These are phyloP conservation scores for Diaporthe batatas DNA, from an alignment of 2,329 filamentous ascomycete genomes.

Conservation along the genomic window DNA sequence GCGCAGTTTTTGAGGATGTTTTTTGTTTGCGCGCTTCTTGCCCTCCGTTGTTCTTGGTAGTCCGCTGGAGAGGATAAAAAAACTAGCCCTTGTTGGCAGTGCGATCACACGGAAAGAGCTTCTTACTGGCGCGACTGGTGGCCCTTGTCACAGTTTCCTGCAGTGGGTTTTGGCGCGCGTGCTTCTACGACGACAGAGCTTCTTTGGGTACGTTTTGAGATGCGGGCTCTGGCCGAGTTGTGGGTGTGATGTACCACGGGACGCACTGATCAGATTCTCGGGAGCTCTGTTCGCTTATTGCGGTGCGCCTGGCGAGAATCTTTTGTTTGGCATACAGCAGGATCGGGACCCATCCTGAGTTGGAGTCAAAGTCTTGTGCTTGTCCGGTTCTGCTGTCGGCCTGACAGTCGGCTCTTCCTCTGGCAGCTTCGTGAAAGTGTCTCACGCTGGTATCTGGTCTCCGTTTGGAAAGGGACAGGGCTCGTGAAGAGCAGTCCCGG, in stretches of 20 bases:
- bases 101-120: conserved; percentile 83
- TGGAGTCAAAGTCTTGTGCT: conserved; percentile 95
- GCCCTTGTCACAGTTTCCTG: conserved; percentile 45
- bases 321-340: conserved; percentile 29
- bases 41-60: conserved; percentile 66
- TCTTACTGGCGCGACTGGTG: conserved; percentile 45
- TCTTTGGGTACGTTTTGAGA: conserved; percentile 40
- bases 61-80: conserved; percentile 85
- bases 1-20: conserved; percentile 94
- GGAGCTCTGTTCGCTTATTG: conserved; percentile 17
- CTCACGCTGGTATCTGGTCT: conserved; percentile 40
- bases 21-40: conserved; percentile 84
- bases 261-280: neutral
- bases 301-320: conserved; percentile 25
- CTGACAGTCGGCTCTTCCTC: conserved; percentile 44
- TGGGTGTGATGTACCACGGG: conserved; percentile 35
- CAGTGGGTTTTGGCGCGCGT: conserved; percentile 50
- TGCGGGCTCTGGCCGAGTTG: conserved; percentile 28
- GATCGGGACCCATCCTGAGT: conserved; percentile 87
- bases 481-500: conserved; percentile 59
- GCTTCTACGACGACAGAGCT: conserved; percentile 46
- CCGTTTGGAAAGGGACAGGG: conserved; percentile 53
- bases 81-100: conserved; percentile 91
- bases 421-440: conserved; percentile 37
- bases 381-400: conserved; percentile 70